Evolutionary conservation across 1,139 yeast species (phyloP).

Genomic region (Blastobotrys proliferans): DNA sequence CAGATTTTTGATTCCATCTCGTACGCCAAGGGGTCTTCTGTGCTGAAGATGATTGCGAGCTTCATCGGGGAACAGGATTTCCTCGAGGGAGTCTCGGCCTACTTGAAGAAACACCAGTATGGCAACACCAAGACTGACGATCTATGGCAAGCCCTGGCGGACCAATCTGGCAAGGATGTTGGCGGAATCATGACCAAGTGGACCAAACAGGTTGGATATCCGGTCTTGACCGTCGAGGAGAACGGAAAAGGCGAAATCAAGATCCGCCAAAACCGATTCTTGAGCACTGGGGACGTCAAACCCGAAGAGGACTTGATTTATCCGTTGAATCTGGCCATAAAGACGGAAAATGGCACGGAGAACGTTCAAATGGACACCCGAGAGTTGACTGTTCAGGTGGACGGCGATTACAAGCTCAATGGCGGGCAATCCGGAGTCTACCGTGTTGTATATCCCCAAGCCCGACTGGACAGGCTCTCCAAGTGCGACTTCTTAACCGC

Average conservation of each 20-base stretch:
- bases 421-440: slow-evolving; percentile 80
- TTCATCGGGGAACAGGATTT: slow-evolving; percentile 72
- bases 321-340: slow-evolving; percentile 79
- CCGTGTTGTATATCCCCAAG: slow-evolving; percentile 64
- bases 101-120: slow-evolving; percentile 65
- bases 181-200: slow-evolving; percentile 69
- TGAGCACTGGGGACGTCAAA: slow-evolving; percentile 72
- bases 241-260: slow-evolving; percentile 31
- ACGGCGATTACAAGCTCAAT: slow-evolving; percentile 72
- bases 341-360: slow-evolving; percentile 58
- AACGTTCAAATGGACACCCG: slow-evolving; percentile 55
- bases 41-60: slow-evolving; percentile 70
- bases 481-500: slow-evolving; percentile 53
- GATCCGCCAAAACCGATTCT: slow-evolving; percentile 58
- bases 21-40: slow-evolving; percentile 76
- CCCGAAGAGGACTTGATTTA: slow-evolving; percentile 69
- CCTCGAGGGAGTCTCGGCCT: slow-evolving; percentile 70
- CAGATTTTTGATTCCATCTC: slow-evolving; percentile 86
- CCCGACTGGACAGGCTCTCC: slow-evolving; percentile 64
- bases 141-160: slow-evolving; percentile 71
- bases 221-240: slow-evolving; percentile 60
- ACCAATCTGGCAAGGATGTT: slow-evolving; percentile 72
- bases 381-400: slow-evolving; percentile 42
- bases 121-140: slow-evolving; percentile 76
- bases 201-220: slow-evolving; percentile 82